phyloP scores from a whole-genome alignment of 441 rosid species.

The Hypseocharis bilobata region DNA sequence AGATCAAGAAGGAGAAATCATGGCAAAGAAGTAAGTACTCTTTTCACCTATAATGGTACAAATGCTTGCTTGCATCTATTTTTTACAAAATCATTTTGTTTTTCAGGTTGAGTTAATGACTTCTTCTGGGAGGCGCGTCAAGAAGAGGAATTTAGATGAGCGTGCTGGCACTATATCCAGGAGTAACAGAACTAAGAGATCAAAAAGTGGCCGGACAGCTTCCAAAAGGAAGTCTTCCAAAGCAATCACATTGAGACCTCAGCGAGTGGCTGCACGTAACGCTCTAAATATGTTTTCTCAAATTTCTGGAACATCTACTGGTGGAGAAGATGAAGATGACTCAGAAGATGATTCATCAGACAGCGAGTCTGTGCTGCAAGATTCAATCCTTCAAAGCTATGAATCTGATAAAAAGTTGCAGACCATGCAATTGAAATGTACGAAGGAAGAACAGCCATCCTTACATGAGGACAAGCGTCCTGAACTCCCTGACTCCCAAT shows the following conservation, averaged over 20 bases:
- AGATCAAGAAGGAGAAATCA: constrained; percentile 48
- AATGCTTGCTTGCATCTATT: constrained; percentile 18
- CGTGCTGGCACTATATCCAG: constrained; percentile 35
- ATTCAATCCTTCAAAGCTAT: constrained; percentile 21
- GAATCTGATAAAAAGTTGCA: constrained; percentile 33
- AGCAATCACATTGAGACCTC: constrained; percentile 51
- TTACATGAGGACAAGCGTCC: constrained; percentile 23
- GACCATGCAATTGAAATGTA: constrained; percentile 25
- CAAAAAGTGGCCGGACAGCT: constrained; percentile 36
- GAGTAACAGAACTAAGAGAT: constrained; percentile 36
- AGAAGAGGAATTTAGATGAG: constrained; percentile 50
- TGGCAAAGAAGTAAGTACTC: constrained; percentile 37
- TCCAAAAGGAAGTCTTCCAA: constrained; percentile 40
- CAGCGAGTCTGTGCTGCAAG: constrained; percentile 30
- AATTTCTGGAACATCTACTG: constrained; percentile 55
- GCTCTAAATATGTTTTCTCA: constrained; percentile 59
- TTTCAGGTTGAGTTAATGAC: constrained; percentile 43
- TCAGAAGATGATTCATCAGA: constrained; percentile 42
- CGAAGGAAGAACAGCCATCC: constrained; percentile 14
- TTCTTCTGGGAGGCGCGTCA: constrained; percentile 45
- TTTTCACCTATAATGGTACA: constrained; percentile 14
- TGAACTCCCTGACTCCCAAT: constrained; percentile 33
- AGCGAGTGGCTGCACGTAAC: constrained; percentile 64
- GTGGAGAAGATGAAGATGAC: constrained; percentile 39
- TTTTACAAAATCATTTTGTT: constrained; percentile 20